Conservation (phyloP, 805 yeast species). For the Candida sithepensis region DNA sequence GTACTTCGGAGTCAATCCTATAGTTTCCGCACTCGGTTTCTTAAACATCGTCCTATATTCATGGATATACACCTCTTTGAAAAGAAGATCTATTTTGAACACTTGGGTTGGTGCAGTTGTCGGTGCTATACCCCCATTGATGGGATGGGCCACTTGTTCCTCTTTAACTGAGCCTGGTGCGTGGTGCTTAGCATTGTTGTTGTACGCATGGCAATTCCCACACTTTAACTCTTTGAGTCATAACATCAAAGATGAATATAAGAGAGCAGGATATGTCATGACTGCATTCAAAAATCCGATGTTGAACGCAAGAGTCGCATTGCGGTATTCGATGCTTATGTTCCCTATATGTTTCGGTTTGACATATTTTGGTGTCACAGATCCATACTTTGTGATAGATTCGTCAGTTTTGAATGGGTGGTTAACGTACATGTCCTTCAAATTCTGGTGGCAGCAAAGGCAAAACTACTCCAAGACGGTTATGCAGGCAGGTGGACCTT, state of each 20-base stretch:
- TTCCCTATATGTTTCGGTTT: constrained; percentile 88
- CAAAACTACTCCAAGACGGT: constrained; percentile 45
- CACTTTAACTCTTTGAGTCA: constrained; percentile 93
- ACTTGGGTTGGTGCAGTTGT: constrained; percentile 99
- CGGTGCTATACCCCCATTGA: constrained; percentile 96
- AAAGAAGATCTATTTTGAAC: constrained; percentile 77
- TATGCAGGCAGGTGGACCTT: constrained; percentile 33
- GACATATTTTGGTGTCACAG: constrained; percentile 76
- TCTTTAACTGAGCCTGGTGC: constrained; percentile 83
- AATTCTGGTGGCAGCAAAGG: constrained; percentile 83
- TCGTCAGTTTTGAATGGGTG: constrained; percentile 81
- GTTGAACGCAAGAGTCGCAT: constrained; percentile 88
- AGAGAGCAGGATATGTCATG: constrained; percentile 96
- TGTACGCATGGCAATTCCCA: constrained; percentile 98
- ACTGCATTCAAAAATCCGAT: constrained; percentile 90
- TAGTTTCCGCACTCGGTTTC: constrained; percentile 79
- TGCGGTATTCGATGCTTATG: constrained; percentile 88
- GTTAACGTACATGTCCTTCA: constrained; percentile 74
- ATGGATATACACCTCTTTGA: constrained; percentile 88
- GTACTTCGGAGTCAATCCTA: constrained; percentile 78
- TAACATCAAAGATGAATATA: constrained; percentile 82
- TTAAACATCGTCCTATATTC: constrained; percentile 79
- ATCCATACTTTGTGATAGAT: constrained; percentile 75
- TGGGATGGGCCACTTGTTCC: constrained; percentile 98
- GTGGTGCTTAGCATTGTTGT: constrained; percentile 85